Evolutionary conservation across 1,139 yeast genomes (phyloP).

Genomic region (Geotrichum macrosporum): DNA sequence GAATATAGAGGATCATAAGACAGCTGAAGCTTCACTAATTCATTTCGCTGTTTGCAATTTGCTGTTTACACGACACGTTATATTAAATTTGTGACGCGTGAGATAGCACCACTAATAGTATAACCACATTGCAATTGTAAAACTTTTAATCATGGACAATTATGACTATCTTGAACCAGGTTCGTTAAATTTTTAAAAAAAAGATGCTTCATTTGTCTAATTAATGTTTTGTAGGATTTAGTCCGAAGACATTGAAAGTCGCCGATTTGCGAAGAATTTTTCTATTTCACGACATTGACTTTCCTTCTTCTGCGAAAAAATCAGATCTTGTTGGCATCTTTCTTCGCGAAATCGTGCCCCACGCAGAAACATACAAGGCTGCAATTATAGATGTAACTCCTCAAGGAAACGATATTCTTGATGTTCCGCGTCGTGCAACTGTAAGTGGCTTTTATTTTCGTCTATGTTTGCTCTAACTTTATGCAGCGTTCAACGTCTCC

Average conservation of each 20-base stretch:
- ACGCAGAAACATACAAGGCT: conserved; percentile 29
- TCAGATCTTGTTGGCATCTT: conserved; percentile 54
- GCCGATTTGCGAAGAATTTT: conserved; percentile 63
- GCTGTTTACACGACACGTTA: too few species aligned
- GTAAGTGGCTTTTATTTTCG: neutral
- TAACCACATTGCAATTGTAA: too few species aligned
- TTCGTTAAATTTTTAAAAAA: conserved; percentile 1
- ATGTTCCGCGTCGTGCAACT: conserved; percentile 31
- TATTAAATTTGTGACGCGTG: too few species aligned
- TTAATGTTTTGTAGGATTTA: conserved; percentile 45
- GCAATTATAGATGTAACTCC: conserved; percentile 28
- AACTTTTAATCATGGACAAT: conserved; percentile 12
- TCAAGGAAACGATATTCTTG: conserved; percentile 34
- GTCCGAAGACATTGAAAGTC: conserved; percentile 56
- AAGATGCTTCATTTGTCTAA: neutral
- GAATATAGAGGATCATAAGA: too few species aligned
- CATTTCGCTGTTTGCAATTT: too few species aligned
- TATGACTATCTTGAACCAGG: conserved; percentile 15
- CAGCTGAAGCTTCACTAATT: too few species aligned
- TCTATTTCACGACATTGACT: conserved; percentile 52
- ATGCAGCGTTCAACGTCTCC: conserved; percentile 28
- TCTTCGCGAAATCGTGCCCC: conserved; percentile 45
- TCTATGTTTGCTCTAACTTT: conserved; percentile 15
- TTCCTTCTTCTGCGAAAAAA: conserved; percentile 61
- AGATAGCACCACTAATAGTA: too few species aligned